Percentiles rank a stretch among this genome's conserved stretches.
Conservation (phyloP, 164 flowering plant species). For the Akebia trifoliata region DNA sequence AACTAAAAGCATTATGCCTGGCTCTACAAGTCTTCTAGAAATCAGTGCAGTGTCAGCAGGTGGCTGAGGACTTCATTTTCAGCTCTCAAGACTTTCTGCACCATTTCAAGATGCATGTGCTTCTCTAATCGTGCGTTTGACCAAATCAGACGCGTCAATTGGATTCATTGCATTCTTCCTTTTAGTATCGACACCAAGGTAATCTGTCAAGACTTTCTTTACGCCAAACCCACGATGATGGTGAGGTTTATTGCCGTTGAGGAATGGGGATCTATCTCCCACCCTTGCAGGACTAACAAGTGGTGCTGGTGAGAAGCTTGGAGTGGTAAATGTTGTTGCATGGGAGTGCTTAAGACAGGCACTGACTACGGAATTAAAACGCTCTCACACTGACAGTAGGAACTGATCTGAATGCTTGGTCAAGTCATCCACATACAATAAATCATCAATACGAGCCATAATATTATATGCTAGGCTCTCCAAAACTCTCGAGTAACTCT, state of each 20-base stretch:
- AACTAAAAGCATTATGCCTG: too few species aligned
- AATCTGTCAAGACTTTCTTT: conserved; percentile 65
- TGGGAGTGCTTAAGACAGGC: conserved; percentile 71
- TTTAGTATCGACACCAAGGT: conserved; percentile 59
- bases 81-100: conserved; percentile 11
- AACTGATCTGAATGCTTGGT: conserved; percentile 55
- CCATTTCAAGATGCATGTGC: conserved; percentile 10
- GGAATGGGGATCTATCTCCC: conserved; percentile 60
- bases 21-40: too few species aligned
- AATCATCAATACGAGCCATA: conserved; percentile 86
- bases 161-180: conserved; percentile 31
- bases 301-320: conserved; percentile 58
- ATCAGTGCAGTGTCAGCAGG: neutral
- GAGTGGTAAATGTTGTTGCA: conserved; percentile 44
- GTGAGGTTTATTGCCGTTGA: conserved; percentile 35
- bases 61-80: conserved; percentile 9
- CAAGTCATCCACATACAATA: conserved; percentile 84
- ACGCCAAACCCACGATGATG: conserved; percentile 66
- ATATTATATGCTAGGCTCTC: conserved; percentile 93
- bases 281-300: conserved; percentile 49
- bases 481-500: conserved; percentile 97
- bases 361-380: conserved; percentile 41
- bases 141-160: conserved; percentile 24
- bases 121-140: conserved; percentile 6
- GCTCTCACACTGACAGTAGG: conserved; percentile 48